Conservation (phyloP, 768 basidiomycete species). For the Leccinum aurantiacum region DNA sequence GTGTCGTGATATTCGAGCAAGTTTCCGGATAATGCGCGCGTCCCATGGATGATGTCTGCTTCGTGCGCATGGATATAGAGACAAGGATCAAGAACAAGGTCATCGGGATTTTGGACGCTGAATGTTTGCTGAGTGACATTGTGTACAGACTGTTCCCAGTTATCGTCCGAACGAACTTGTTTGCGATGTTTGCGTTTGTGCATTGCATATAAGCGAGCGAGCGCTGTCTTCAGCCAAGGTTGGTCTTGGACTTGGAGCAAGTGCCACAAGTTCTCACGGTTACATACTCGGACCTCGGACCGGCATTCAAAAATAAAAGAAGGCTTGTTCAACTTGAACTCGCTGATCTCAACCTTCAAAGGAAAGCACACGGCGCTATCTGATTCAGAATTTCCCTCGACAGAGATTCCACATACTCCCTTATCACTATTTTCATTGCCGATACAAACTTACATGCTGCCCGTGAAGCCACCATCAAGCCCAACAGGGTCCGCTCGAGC, state of each 20-base stretch:
- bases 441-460: not conserved
- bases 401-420: not conserved
- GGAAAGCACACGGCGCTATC: not conserved
- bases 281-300: not conserved
- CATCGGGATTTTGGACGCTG: conserved; percentile 2
- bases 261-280: not conserved
- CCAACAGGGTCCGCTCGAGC: not conserved
- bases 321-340: not conserved
- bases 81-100: conserved; percentile 21
- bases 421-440: not conserved
- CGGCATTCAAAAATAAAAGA: not conserved
- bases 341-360: not conserved
- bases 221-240: not conserved
- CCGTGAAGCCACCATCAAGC: not conserved
- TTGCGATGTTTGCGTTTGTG: conserved; percentile 30
- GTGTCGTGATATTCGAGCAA: conserved; percentile 33
- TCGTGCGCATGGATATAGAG: conserved; percentile 73
- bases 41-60: conserved; percentile 64
- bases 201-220: conserved; percentile 7
- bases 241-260: not conserved
- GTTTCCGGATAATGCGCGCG: conserved; percentile 39
- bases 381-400: not conserved
- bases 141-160: conserved; percentile 9
- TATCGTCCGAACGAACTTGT: conserved; percentile 6
- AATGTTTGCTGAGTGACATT: not conserved